phyloP scores from a whole-genome alignment of 306 rosid species.

The Acmispon strigosus region DNA sequence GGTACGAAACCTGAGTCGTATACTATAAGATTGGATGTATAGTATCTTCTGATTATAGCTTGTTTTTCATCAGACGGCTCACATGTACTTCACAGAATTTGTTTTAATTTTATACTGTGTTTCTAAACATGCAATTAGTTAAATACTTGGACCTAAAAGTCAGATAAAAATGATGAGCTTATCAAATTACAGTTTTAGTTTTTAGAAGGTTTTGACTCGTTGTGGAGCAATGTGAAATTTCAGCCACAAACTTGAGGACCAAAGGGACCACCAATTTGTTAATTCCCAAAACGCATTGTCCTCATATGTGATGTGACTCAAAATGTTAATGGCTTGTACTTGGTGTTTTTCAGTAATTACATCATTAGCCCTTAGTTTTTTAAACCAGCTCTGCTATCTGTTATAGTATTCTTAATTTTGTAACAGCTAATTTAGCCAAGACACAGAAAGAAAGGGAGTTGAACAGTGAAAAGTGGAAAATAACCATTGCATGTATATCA shows the following conservation, averaged over 20 bases:
- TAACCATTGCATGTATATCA: not conserved
- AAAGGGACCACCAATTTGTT: slow-evolving; percentile 29
- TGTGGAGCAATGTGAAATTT: slow-evolving; percentile 7
- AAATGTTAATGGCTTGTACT: slow-evolving; percentile 8
- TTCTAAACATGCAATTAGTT: not conserved
- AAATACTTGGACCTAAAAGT: slow-evolving; percentile 8
- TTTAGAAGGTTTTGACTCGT: slow-evolving; percentile 9
- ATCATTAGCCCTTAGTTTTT: slow-evolving; percentile 1
- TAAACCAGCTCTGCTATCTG: too few relatives aligned
- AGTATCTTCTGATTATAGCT: too few relatives aligned
- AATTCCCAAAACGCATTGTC: not conserved
- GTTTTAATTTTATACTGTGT: too few relatives aligned
- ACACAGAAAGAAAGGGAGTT: not conserved
- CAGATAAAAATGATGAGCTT: slow-evolving; percentile 3
- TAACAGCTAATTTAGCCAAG: not conserved
- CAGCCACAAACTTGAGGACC: slow-evolving; percentile 33
- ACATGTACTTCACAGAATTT: too few relatives aligned
- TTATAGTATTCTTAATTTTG: not conserved
- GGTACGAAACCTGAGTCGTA: not conserved
- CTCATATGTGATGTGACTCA: not conserved
- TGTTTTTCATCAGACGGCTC: too few relatives aligned
- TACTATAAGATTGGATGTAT: too few relatives aligned
- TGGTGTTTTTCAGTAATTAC: not conserved
- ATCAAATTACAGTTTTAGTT: not conserved
- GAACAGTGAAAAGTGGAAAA: not conserved